Base-by-base conservation (phyloP, 140 eudicot species). In the Flaveria floridana region DNA sequence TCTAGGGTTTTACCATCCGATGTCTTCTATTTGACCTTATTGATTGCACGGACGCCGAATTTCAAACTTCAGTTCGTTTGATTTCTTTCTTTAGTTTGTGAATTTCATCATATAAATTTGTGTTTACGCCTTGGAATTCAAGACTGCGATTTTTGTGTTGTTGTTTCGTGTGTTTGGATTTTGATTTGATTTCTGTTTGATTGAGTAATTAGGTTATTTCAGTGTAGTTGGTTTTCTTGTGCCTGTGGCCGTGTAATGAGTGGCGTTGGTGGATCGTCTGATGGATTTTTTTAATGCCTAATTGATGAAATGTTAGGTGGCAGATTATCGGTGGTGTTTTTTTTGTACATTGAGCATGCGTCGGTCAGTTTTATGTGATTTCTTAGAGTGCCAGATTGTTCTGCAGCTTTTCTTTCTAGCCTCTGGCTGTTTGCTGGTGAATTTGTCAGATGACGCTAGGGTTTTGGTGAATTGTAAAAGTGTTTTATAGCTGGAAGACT, bases 1-100 rank as follows among this genome's bases (percentile, higher is more conserved):
- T 66, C 57, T 76, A 76, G 80, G 80, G 80, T 76, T 76, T 76
- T 76, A 67, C 74, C 55, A 66, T 55, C 59, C 34, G 68, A 39
- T 34, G 15, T 0, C 70, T 6, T n/a, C 9, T 7, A 28, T 64
- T 34, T 34, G 30, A 34, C 79, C 58, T 76, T 50, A 18, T 65
- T 66, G 74, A 37, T 76, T 67, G 68, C 75, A 55, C 67, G 48
- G 30, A 41, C 16, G 4, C 1, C 71, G 30, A 18, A 7, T 76
- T 55, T 53, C 6, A 66, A 53, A 53, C 47, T 55, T 55, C 68
- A 67, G 8, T 39, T 67, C 68, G 14, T 53, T 42, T 23, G 15
- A 37, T 76, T 52, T 21, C 18, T 10, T 26, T 61, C 9, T 18
- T 1, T 46, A 12, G 13, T 61, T 42, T 28, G 65, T 75, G 55